Percentiles rank a stretch among this genome's conserved stretches.
Evolutionary conservation across 2,329 filamentous ascomycete species (phyloP).

Genomic region (Dothideomycetes sp.): DNA sequence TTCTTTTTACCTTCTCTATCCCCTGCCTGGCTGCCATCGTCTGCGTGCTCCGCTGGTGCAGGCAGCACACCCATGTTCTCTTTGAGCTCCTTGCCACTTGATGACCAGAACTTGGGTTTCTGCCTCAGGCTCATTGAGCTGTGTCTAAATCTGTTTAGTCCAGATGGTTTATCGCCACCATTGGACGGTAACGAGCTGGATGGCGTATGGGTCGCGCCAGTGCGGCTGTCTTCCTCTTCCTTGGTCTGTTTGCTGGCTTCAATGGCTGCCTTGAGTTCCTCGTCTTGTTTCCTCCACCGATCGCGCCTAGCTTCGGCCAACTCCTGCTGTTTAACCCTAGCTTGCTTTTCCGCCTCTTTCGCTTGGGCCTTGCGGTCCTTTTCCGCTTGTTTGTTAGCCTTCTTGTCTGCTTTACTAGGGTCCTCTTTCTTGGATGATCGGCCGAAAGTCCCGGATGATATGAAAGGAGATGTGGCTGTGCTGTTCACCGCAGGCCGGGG

Average conservation of each 20-base stretch:
- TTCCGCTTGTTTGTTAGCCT: constrained; percentile 48
- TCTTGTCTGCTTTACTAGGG: constrained; percentile 46
- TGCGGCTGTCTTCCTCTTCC: constrained; percentile 34
- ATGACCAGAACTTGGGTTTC: constrained; percentile 56
- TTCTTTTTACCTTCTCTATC: constrained; percentile 41
- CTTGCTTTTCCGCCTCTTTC: constrained; percentile 46
- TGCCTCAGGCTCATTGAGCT: constrained; percentile 70
- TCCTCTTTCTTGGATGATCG: not conserved
- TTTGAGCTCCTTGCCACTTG: constrained; percentile 39
- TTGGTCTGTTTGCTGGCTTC: constrained; percentile 56
- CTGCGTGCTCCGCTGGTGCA: constrained; percentile 11
- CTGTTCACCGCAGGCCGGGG: constrained; percentile 3
- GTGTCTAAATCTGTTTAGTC: constrained; percentile 40
- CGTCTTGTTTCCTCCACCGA: constrained; percentile 46
- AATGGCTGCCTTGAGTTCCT: constrained; percentile 52
- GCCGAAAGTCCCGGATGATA: constrained; percentile 29
- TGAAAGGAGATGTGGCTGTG: constrained; percentile 5
- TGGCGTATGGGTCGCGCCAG: not conserved
- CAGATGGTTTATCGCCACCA: constrained; percentile 13
- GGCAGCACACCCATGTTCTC: constrained; percentile 27
- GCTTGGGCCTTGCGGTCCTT: constrained; percentile 47
- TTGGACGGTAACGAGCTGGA: constrained; percentile 5
- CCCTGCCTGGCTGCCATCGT: constrained; percentile 4
- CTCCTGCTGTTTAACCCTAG: constrained; percentile 21
- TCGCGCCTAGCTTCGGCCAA: constrained; percentile 37